These are phyloP conservation scores for Trichoderma sp. DNA, from an alignment of 2,329 filamentous ascomycete species.

Conservation along the genomic window DNA sequence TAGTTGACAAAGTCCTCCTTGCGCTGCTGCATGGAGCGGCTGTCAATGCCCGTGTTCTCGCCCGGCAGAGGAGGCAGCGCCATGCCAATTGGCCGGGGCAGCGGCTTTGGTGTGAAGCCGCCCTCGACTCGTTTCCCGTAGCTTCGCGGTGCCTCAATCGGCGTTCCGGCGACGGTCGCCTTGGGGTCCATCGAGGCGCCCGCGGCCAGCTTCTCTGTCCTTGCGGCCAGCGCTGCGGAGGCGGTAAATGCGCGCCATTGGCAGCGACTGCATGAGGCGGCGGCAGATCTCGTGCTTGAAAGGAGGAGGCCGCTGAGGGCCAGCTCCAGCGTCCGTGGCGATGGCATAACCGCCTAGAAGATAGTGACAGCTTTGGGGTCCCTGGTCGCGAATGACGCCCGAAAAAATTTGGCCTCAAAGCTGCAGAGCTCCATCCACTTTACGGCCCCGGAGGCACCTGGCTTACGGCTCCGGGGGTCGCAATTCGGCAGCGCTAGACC, in stretches of 20 bases:
- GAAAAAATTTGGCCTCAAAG: not conserved
- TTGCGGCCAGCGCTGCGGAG: conserved; percentile 40
- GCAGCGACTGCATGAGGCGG: conserved; percentile 49
- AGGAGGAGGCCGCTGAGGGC: conserved; percentile 31
- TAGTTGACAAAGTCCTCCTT: conserved; percentile 81
- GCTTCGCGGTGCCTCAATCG: conserved; percentile 60
- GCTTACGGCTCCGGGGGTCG: not conserved
- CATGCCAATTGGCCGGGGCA: conserved; percentile 80
- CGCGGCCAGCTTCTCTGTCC: conserved; percentile 37
- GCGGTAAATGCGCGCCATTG: conserved; percentile 53
- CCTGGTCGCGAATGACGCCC: conserved; percentile 1
- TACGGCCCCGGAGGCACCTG: not conserved
- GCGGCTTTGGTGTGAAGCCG: conserved; percentile 59
- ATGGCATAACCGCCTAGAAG: conserved; percentile 11
- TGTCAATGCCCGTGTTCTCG: conserved; percentile 79
- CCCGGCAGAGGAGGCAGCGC: conserved; percentile 69
- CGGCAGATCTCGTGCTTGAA: conserved; percentile 31
- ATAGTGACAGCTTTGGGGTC: not conserved
- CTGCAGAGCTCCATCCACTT: conserved; percentile 3
- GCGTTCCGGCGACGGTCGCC: conserved; percentile 43
- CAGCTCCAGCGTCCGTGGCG: conserved; percentile 37
- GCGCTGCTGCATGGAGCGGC: conserved; percentile 65
- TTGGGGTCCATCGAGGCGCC: conserved; percentile 42
- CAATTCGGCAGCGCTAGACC: conserved; percentile 8
- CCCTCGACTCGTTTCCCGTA: conserved; percentile 57